phyloP scores from a whole-genome alignment of 352 stramenopile genomes.

The Phytophthora multivora region DNA sequence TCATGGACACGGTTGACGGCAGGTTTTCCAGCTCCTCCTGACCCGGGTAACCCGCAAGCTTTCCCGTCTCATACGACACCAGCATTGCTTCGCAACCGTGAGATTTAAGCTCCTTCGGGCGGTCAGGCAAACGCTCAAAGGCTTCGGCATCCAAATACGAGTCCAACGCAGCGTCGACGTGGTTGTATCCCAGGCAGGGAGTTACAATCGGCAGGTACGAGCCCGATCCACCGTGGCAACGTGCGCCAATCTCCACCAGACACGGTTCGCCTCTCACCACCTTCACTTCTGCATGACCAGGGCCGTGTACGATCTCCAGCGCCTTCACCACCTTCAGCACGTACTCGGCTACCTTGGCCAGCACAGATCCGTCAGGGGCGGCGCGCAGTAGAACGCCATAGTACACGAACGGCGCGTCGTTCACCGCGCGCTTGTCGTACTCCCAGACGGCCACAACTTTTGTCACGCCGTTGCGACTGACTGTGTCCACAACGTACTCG shows the following conservation, averaged over 20 bases:
- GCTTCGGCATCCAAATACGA: slow-evolving; percentile 78
- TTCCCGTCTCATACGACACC: slow-evolving; percentile 88
- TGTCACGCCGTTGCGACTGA: slow-evolving; percentile 91
- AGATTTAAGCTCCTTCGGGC: slow-evolving; percentile 70
- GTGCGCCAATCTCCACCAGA: slow-evolving; percentile 95
- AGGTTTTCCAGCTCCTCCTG: slow-evolving; percentile 87
- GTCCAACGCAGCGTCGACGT: slow-evolving; percentile 91
- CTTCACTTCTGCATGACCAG: slow-evolving; percentile 89
- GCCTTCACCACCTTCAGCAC: slow-evolving; percentile 80
- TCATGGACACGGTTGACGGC: slow-evolving; percentile 85
- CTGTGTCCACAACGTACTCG: slow-evolving; percentile 97
- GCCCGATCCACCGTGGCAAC: slow-evolving; percentile 94
- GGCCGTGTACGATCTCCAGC: slow-evolving; percentile 82
- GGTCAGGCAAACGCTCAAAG: slow-evolving; percentile 52
- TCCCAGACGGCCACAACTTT: slow-evolving; percentile 97
- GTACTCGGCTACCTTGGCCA: slow-evolving; percentile 64
- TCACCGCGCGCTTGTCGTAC: slow-evolving; percentile 96
- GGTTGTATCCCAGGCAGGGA: slow-evolving; percentile 92
- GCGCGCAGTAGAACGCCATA: slow-evolving; percentile 84
- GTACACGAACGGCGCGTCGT: slow-evolving; percentile 95
- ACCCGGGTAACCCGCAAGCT: slow-evolving; percentile 83
- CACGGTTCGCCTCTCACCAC: slow-evolving; percentile 84
- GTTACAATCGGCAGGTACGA: slow-evolving; percentile 91
- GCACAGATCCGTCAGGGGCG: slow-evolving; percentile 42
- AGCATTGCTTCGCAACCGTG: slow-evolving; percentile 93